These are phyloP conservation scores for Nakataea oryzae DNA, from an alignment of 2,329 filamentous ascomycete species.

Conservation along the genomic window DNA sequence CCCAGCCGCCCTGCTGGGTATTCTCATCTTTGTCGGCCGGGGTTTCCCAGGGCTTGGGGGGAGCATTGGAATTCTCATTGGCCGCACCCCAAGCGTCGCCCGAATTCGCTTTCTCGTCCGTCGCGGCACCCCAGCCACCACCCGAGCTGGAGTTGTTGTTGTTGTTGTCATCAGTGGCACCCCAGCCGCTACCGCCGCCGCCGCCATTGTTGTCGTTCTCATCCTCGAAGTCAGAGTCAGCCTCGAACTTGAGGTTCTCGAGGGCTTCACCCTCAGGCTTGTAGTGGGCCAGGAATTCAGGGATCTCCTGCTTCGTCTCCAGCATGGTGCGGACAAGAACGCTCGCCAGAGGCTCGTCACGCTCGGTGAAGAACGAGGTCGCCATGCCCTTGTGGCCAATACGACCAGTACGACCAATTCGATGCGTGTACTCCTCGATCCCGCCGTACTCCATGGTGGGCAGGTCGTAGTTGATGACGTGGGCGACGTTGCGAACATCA, in stretches of 20 bases:
- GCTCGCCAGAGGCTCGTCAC: slow-evolving; percentile 61
- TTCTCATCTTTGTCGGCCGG: background rate
- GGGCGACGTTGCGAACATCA: slow-evolving; percentile 76
- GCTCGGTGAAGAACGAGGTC: slow-evolving; percentile 78
- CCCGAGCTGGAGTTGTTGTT: background rate
- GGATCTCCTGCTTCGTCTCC: slow-evolving; percentile 68
- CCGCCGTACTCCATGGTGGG: slow-evolving; percentile 68
- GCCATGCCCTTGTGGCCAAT: slow-evolving; percentile 82
- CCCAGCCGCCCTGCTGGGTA: background rate
- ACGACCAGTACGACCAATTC: slow-evolving; percentile 89
- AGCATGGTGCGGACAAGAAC: slow-evolving; percentile 72
- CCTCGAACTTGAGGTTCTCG: slow-evolving; percentile 41
- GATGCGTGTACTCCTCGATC: slow-evolving; percentile 87
- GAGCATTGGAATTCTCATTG: background rate
- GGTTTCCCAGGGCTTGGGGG: background rate
- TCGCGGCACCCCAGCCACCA: background rate
- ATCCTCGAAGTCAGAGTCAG: slow-evolving; percentile 41
- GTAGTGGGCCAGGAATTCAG: slow-evolving; percentile 66
- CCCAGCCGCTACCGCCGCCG: slow-evolving; percentile 18
- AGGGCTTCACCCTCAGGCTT: slow-evolving; percentile 44
- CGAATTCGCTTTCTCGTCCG: background rate
- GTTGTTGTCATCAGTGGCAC: background rate
- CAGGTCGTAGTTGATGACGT: slow-evolving; percentile 90
- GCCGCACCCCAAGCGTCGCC: background rate
- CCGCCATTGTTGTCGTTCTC: slow-evolving; percentile 14